Evolutionary conservation across 2,329 filamentous ascomycete genomes (phyloP).

Genomic region (Diaporthe sp.): DNA sequence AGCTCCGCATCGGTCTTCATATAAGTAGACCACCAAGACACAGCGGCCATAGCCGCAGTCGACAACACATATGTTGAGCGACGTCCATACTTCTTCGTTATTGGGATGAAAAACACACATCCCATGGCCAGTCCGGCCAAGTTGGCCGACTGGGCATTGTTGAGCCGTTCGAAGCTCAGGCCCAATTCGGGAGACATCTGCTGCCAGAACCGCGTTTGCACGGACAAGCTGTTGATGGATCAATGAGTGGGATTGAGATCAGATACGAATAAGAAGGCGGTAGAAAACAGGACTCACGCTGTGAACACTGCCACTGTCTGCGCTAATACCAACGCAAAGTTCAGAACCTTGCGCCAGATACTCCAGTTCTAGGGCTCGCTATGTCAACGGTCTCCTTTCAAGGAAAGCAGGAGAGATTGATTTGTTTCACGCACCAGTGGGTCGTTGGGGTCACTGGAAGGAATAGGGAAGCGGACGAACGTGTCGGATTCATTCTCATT

Average conservation of each 20-base stretch:
- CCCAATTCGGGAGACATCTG: constrained; percentile 12
- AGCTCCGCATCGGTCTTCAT: constrained; percentile 18
- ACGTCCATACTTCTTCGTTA: constrained; percentile 12
- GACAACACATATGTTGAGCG: constrained; percentile 11
- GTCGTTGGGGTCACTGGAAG: constrained; percentile 3
- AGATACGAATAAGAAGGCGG: neutral
- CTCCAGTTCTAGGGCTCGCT: neutral
- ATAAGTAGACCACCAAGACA: constrained; percentile 12
- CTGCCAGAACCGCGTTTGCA: constrained; percentile 4
- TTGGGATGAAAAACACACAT: constrained; percentile 8
- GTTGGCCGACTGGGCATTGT: constrained; percentile 6
- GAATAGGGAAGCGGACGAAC: constrained; percentile 23
- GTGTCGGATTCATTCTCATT: constrained; percentile 1
- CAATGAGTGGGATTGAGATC: neutral
- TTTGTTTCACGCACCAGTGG: neutral
- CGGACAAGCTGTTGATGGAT: neutral
- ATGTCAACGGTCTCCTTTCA: neutral
- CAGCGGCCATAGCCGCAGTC: constrained; percentile 2
- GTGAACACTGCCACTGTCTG: constrained; percentile 22
- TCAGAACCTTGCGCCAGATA: constrained; percentile 3
- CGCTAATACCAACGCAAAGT: neutral
- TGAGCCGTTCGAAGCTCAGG: constrained; percentile 7
- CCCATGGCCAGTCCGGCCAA: constrained; percentile 9
- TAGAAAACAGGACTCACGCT: neutral
- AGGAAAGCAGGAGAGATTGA: too few relatives aligned